Conservation (phyloP, 2,329 filamentous ascomycete species). For the Dothideomycetes sp. region DNA sequence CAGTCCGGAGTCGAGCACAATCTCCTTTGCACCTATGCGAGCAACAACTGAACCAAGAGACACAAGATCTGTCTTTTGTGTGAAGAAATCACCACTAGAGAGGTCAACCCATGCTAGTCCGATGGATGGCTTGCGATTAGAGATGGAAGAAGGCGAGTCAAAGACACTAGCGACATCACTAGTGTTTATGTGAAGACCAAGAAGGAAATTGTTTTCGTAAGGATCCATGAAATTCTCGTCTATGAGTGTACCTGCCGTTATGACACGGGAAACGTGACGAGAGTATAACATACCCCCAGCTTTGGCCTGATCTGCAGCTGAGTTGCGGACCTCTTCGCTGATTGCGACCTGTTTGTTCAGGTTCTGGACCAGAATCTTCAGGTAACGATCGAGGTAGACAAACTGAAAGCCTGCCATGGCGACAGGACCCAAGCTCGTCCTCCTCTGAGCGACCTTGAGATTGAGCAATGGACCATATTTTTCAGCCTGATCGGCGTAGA, state of each 20-base stretch:
- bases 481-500: conserved; percentile 94
- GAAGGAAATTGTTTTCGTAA: conserved; percentile 83
- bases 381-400: conserved; percentile 81
- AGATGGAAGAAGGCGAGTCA: background rate
- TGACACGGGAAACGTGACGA: conserved; percentile 71
- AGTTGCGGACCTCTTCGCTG: conserved; percentile 80
- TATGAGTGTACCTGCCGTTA: conserved; percentile 90
- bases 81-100: conserved; percentile 89
- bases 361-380: conserved; percentile 89
- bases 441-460: conserved; percentile 74
- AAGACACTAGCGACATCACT: background rate
- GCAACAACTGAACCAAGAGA: conserved; percentile 72
- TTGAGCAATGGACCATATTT: conserved; percentile 78
- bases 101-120: conserved; percentile 91
- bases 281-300: conserved; percentile 74
- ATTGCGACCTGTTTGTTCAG: conserved; percentile 84
- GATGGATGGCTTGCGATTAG: conserved; percentile 29
- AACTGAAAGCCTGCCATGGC: conserved; percentile 95
- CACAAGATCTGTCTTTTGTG: conserved; percentile 60
- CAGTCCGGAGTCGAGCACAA: conserved; percentile 55
- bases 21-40: conserved; percentile 72
- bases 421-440: conserved; percentile 66
- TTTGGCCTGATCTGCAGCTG: conserved; percentile 57
- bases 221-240: conserved; percentile 97
- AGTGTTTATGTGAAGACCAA: conserved; percentile 37